Evolutionary conservation across 257 asterid species (phyloP), one percentile per base, ranked within the genome.

Genomic region (Solanum tacnaense): DNA sequence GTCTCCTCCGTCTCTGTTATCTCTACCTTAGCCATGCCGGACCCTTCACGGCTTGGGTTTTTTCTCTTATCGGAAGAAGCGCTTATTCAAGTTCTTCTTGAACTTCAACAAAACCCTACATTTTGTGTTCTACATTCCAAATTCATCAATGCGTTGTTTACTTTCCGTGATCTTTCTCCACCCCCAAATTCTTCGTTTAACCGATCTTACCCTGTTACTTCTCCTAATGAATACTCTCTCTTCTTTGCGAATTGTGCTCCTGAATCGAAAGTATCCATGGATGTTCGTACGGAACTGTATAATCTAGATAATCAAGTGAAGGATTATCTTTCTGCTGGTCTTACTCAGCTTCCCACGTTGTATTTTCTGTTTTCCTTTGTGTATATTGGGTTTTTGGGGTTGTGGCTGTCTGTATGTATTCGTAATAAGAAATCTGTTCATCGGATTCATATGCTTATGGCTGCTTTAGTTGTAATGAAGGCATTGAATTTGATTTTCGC

Each of bases 201-300:
- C 73, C 91, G 70, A 72, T 87, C 94, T 3, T 93, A 93, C 84
- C 95, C 96, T 81, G 89, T 95, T 87, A 89, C 94, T n/a, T 86
- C 92, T 16, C 98, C 98, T 4, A 92, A 93, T 56, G 98, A 94
- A 87, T 94, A 95, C 65, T 95, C 97, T 8, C 91, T 95, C 4
- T 94, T 95, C 84, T 95, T 95, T 86, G 96, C 98, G 21, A 95
- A 94, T 86, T 95, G 98, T 83, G 98, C 97, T 0, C 98, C 96
- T 4, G 94, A 93, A 88, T 92, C 98, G 1, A 76, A 91, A 29
- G 98, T 95, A 23, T 88, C 98, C 74, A 95, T 95, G 98, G 87
- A 92, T n/a, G 95, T 95, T 13, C 90, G 92, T 20, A 95, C 98
- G 13, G 98, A 94, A 91, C 92, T 95, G 31, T 95, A 91, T 81